These are phyloP conservation scores for Lagenidium giganteum DNA, from an alignment of 352 stramenopile species.

Conservation along the genomic window DNA sequence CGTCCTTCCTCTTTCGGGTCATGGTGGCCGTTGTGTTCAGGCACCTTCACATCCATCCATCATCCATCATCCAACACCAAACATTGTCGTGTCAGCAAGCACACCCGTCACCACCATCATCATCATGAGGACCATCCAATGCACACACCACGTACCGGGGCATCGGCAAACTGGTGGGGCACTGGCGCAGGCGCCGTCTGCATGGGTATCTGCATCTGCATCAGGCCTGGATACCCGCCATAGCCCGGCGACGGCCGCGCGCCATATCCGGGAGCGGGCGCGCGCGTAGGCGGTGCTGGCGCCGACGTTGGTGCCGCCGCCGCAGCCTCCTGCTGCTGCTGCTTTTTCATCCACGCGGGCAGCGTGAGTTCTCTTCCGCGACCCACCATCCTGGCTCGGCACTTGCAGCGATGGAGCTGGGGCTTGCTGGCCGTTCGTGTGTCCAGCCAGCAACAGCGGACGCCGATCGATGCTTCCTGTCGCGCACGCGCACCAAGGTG, in stretches of 20 bases:
- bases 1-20: conserved; percentile 1
- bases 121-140: not conserved
- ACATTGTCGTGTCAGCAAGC: not conserved
- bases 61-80: too few species aligned
- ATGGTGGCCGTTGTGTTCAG: too few species aligned
- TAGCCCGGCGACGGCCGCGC: not conserved
- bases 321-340: conserved; percentile 28
- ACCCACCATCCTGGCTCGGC: conserved; percentile 47
- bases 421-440: too few species aligned
- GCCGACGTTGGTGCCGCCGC: too few species aligned
- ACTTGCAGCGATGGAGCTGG: not conserved
- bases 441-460: too few species aligned
- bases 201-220: conserved; percentile 4
- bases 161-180: conserved; percentile 57
- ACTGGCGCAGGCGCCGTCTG: conserved; percentile 13
- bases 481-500: too few species aligned
- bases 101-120: not conserved
- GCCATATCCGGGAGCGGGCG: conserved; percentile 5
- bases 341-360: conserved; percentile 87
- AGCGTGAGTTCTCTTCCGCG: conserved; percentile 81
- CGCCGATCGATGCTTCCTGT: too few species aligned
- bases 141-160: conserved; percentile 42
- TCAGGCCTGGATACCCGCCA: too few species aligned
- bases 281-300: not conserved
- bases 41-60: too few species aligned